A percentile compares a stretch with the other conserved stretches of the same genome.
Conservation (phyloP, 108 stramenopile species). For the Asterionellopsis glacialis region DNA sequence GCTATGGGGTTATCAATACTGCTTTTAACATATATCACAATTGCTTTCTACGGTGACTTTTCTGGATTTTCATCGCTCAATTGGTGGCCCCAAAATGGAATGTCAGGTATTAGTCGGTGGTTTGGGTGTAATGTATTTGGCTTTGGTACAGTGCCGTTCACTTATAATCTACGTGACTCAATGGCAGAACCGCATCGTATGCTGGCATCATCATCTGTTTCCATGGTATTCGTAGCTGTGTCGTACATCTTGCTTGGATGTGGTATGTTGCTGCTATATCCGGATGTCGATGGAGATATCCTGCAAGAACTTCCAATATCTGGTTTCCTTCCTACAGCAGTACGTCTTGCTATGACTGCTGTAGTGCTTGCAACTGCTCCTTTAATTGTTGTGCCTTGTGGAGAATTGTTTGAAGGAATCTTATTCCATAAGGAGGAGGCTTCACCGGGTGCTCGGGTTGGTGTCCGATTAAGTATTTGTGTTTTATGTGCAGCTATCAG, state of each 20-base stretch:
- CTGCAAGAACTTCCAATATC: constrained; percentile 52
- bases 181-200: constrained; percentile 60
- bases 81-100: constrained; percentile 21
- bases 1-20: constrained; percentile 50
- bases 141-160: constrained; percentile 57
- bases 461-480: constrained; percentile 47
- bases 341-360: constrained; percentile 59
- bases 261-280: constrained; percentile 48
- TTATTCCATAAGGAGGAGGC: constrained; percentile 14
- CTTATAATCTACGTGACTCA: constrained; percentile 59
- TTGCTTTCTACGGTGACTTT: constrained; percentile 5
- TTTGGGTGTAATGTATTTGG: constrained; percentile 71
- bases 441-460: constrained; percentile 7
- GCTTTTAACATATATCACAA: constrained; percentile 36
- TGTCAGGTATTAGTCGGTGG: constrained; percentile 58
- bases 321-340: constrained; percentile 33
- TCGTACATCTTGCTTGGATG: constrained; percentile 51
- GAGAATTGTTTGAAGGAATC: constrained; percentile 75
- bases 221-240: constrained; percentile 44
- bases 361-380: constrained; percentile 64
- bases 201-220: constrained; percentile 33
- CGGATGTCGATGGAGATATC: constrained; percentile 66
- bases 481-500: constrained; percentile 36
- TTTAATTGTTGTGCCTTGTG: constrained; percentile 68
- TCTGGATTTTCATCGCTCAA: not conserved